Base-by-base conservation (phyloP, 1,284 basidiomycete genomes). In the Farysia itapuensis region DNA sequence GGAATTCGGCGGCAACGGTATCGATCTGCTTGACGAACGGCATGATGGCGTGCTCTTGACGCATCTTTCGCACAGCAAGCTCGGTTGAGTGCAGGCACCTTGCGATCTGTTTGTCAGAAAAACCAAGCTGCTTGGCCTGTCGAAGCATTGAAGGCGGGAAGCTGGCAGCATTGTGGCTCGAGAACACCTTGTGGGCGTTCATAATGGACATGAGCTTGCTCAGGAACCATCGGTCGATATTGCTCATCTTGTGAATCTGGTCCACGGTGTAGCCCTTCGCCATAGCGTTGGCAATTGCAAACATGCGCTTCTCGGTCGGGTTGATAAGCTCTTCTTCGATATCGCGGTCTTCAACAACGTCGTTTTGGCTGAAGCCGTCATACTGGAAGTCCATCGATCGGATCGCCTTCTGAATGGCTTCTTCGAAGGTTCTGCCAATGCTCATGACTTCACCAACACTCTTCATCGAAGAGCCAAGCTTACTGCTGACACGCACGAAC, bases 1-100 rank as follows among this genome's bases (percentile, higher is more conserved):
- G 95, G 84, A 96, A 98, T 76, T 98, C 94, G 37, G 95, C 94
- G 5, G 94, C 94, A 51, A 97, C 92, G 1, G 94, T 97, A 77
- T 98, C 94, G 74, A 97, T 98, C 78, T 97, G 94, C 82, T 97
- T 98, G 78, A 96, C 89, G 77, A 92, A 95, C 1, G 93, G 93
- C 38, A 82, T 82, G 71, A 97, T 88, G 36, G 83, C 84, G 47
- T 81, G 80, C 78, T 96, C 93, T 75, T 90, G 86, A 51, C 94
- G 88, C 40, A 92, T 81, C 38, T 84, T 84, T 43, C 91, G 88
- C 21, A 95, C 85, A 33, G 90, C 90, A 22, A 94, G 84, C 78
- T 93, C 91, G 15, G 88, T 93, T 7, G 90, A 90, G 20, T 85
- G 84, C 72, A 92, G 80, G 76, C 85, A 87, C 39, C 74, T 80